Evolutionary conservation across 805 yeast species (phyloP), one percentile per base, ranked within the genome.

Genomic region (Ogataea kodamae): DNA sequence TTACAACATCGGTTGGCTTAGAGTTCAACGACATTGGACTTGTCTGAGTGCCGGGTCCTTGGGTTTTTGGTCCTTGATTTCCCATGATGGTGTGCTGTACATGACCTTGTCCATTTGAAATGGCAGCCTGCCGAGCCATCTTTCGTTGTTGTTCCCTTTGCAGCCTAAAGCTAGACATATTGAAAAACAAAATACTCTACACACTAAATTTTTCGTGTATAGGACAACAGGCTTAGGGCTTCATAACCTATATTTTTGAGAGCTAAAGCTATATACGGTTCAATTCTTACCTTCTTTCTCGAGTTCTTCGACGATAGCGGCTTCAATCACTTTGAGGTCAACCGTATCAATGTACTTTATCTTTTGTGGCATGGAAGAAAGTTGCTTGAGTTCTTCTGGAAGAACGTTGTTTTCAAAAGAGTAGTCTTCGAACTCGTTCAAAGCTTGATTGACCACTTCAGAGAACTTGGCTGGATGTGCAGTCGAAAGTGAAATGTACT

Each of bases 391-490:
- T 63, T 87, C 96, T 18, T 70, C 85, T 22, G 98, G 97, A 36
- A 92, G 72, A 13, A 92, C 97, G 48, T 86, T 87, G 30, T 70
- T 70, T 52, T 87, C 96, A 55, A 92, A 92, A 4, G 88, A 76
- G 65, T 92, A 92, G 13, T 76, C 88, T 9, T 70, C 74, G 42
- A 77, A 70, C 1, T 70, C 70, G 28, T 62, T 56, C 46, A 92
- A 70, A 3, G 97, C 87, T 49, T 73, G 65, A 60, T 89, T 81
- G 16, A 92, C 99, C 31, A 96, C 98, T 44, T 87, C 97, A 16
- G 96, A 85, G 55, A 92, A 92, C 65, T 92, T 92, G 41, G 98
- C 99, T 25, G 99, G 99, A 59, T 92, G 99, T 6, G 99, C 99
- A 29, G 99, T 92, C 8, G 97, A 83, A 39, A 92, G 74, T 5